Evolutionary conservation across 768 basidiomycete species (phyloP).

Genomic region (Tulasnella sp.): DNA sequence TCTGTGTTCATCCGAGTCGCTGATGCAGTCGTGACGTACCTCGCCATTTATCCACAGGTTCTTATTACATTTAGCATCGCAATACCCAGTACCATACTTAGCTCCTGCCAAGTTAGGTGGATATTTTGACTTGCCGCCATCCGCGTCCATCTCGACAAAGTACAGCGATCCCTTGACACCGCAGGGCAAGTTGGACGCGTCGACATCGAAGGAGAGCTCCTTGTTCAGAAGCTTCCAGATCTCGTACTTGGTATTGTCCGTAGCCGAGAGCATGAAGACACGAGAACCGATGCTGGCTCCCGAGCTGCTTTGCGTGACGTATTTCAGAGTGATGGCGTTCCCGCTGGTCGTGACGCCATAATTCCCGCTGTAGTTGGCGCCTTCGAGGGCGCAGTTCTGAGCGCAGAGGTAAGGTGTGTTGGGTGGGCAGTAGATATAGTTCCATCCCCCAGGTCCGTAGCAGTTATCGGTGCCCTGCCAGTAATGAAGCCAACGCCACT

Average conservation of each 20-base stretch:
- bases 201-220: conserved; percentile 65
- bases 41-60: conserved; percentile 4
- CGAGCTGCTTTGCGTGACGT: conserved; percentile 46
- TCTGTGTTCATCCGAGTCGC: background rate
- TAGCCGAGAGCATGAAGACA: conserved; percentile 53
- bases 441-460: background rate
- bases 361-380: conserved; percentile 52
- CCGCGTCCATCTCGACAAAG: conserved; percentile 61
- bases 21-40: background rate
- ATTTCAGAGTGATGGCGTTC: conserved; percentile 53
- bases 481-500: conserved; percentile 17
- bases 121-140: conserved; percentile 56
- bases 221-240: conserved; percentile 57
- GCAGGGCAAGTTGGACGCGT: conserved; percentile 59
- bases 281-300: conserved; percentile 36
- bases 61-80: conserved; percentile 59
- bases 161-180: conserved; percentile 64
- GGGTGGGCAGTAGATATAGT: background rate
- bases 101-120: conserved; percentile 58
- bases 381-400: conserved; percentile 25
- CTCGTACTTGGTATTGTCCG: conserved; percentile 48
- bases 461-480: background rate
- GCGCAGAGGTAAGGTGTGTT: background rate
- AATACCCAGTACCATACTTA: conserved; percentile 67
- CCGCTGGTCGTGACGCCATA: conserved; percentile 58